A percentile compares a stretch with the other conserved stretches of the same genome.
These are phyloP conservation scores for Cladosporium sp. DNA, from an alignment of 2,329 filamentous ascomycete species.

Conservation along the genomic window DNA sequence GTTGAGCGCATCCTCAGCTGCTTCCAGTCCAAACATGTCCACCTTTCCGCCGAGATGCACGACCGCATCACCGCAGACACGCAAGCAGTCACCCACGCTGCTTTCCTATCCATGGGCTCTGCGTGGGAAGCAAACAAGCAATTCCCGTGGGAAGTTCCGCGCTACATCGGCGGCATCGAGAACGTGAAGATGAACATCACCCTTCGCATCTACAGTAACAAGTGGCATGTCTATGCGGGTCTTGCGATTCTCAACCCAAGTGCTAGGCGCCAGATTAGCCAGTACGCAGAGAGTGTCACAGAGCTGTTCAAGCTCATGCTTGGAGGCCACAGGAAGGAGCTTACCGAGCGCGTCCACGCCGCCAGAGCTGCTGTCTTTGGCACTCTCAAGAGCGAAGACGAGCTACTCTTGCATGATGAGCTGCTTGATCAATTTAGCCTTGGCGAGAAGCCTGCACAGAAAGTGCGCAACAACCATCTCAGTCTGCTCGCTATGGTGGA, in stretches of 20 bases:
- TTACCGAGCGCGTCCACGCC: constrained; percentile 73
- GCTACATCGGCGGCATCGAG: constrained; percentile 95
- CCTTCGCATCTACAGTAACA: constrained; percentile 94
- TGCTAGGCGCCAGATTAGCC: constrained; percentile 86
- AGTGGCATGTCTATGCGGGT: constrained; percentile 99
- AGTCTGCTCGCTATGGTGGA: constrained; percentile 95
- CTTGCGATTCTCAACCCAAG: constrained; percentile 95
- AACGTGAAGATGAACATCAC: constrained; percentile 99
- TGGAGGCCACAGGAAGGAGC: constrained; percentile 73
- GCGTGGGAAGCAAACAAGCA: constrained; percentile 95
- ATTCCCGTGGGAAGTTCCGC: constrained; percentile 95
- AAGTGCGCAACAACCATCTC: constrained; percentile 88
- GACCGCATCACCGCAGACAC: constrained; percentile 98
- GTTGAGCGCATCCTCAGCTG: constrained; percentile 82
- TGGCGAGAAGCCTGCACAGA: constrained; percentile 66
- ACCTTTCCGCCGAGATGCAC: constrained; percentile 83
- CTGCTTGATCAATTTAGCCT: constrained; percentile 88
- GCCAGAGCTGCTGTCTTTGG: constrained; percentile 74
- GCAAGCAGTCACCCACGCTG: constrained; percentile 95
- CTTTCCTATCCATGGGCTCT: constrained; percentile 94
- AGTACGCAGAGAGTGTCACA: constrained; percentile 90
- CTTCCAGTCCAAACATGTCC: constrained; percentile 81
- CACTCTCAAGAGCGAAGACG: constrained; percentile 51
- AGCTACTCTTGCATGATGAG: constrained; percentile 74
- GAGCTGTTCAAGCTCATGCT: constrained; percentile 98